These are phyloP conservation scores for Penicillium sp. DNA, from an alignment of 2,329 filamentous ascomycete species.

Conservation along the genomic window DNA sequence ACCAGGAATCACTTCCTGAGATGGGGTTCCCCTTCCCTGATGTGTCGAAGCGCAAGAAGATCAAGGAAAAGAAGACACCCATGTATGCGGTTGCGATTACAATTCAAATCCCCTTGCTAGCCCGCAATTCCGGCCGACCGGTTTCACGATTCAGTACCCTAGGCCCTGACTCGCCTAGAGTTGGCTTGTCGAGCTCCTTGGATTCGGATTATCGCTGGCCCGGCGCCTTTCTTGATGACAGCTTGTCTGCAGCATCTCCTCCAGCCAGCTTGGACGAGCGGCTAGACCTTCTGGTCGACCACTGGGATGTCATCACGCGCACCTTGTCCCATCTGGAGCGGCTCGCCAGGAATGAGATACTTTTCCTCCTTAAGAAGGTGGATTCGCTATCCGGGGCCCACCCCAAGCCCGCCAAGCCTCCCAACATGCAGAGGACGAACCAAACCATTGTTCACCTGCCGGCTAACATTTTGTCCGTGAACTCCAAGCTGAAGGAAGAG, in stretches of 20 bases:
- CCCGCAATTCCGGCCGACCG: conserved; percentile 37
- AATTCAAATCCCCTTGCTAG: conserved; percentile 52
- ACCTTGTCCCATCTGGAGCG: conserved; percentile 57
- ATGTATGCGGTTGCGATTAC: conserved; percentile 62
- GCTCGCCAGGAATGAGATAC: conserved; percentile 54
- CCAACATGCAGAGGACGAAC: conserved; percentile 51
- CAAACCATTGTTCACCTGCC: conserved; percentile 53
- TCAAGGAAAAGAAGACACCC: conserved; percentile 56
- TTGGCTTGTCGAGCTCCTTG: conserved; percentile 42
- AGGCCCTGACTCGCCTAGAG: conserved; percentile 34
- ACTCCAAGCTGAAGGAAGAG: conserved; percentile 50
- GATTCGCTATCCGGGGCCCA: conserved; percentile 44
- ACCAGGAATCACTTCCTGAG: conserved; percentile 37
- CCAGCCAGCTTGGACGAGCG: conserved; percentile 55
- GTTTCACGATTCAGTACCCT: conserved; percentile 38
- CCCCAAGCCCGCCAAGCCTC: conserved; percentile 47
- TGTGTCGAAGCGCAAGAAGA: conserved; percentile 45
- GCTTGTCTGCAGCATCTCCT: conserved; percentile 47
- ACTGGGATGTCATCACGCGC: conserved; percentile 61
- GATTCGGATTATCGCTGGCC: conserved; percentile 46
- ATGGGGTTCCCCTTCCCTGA: conserved; percentile 43
- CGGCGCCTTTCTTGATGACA: conserved; percentile 40
- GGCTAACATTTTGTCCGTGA: conserved; percentile 49
- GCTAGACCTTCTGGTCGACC: conserved; percentile 58
- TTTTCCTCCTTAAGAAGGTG: conserved; percentile 51